phyloP scores from a whole-genome alignment of 306 rosid species.

The Prunus salicina region DNA sequence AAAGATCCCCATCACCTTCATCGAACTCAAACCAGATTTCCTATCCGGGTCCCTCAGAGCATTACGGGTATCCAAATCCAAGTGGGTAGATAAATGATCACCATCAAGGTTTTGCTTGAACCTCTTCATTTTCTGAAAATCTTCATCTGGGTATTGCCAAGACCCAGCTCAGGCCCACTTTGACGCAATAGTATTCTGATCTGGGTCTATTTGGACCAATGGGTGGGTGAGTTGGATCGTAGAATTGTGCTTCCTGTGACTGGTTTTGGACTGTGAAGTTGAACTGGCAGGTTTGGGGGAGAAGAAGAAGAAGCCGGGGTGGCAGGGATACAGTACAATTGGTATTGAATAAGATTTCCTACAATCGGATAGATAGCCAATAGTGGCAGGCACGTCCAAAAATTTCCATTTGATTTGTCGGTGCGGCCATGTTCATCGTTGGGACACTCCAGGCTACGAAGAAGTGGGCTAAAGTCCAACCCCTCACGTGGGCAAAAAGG shows the following conservation, averaged over 20 bases:
- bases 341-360: background rate
- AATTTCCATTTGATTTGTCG: background rate
- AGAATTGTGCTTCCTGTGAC: background rate
- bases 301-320: background rate
- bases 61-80: slow-evolving; percentile 27
- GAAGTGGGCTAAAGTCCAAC: too few relatives aligned
- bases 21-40: slow-evolving; percentile 36
- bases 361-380: background rate
- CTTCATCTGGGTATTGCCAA: slow-evolving; percentile 38
- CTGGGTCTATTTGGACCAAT: slow-evolving; percentile 3
- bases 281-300: background rate
- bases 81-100: slow-evolving; percentile 16
- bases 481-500: too few relatives aligned
- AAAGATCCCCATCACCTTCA: slow-evolving; percentile 60
- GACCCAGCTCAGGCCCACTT: background rate
- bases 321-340: background rate
- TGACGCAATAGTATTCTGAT: slow-evolving; percentile 16
- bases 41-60: slow-evolving; percentile 31
- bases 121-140: slow-evolving; percentile 45
- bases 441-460: too few relatives aligned
- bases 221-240: background rate
- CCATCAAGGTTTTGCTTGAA: slow-evolving; percentile 29
- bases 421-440: background rate
- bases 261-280: background rate
- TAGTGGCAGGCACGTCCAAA: background rate